Conservation (phyloP, 2,329 filamentous ascomycete genomes). For the Trichocomaceae sp. region DNA sequence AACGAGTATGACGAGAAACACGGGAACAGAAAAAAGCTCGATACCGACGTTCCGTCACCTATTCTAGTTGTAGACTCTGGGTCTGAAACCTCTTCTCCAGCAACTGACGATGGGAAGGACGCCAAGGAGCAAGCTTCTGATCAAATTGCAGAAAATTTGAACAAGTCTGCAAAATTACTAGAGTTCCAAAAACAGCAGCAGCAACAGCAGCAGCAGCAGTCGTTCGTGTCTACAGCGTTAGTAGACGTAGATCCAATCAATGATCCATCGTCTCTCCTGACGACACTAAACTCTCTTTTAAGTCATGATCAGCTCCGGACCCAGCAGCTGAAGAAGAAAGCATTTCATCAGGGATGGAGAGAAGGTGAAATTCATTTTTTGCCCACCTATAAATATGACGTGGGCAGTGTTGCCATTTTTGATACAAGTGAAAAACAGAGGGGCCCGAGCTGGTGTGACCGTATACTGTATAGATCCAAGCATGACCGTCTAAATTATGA, state of each 20-base stretch:
- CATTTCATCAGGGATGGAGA: constrained; percentile 85
- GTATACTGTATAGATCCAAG: constrained; percentile 77
- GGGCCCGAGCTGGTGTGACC: constrained; percentile 93
- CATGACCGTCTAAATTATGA: constrained; percentile 63
- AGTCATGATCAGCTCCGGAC: constrained; percentile 80
- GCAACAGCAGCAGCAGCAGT: background rate
- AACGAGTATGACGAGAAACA: constrained; percentile 64
- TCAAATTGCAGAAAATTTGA: constrained; percentile 4
- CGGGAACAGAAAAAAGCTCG: constrained; percentile 24
- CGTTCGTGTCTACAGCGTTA: constrained; percentile 14
- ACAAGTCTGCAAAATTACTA: background rate
- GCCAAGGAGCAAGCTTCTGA: constrained; percentile 6
- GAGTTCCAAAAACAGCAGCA: background rate
- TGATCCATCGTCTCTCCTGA: constrained; percentile 80
- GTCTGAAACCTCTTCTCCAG: constrained; percentile 3
- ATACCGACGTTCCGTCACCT: constrained; percentile 19
- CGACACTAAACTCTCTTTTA: constrained; percentile 77
- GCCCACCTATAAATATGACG: constrained; percentile 95
- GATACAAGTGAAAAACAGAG: constrained; percentile 93
- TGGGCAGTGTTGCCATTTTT: constrained; percentile 86
- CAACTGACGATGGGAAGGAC: constrained; percentile 12
- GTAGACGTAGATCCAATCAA: constrained; percentile 60
- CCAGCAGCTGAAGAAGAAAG: constrained; percentile 67
- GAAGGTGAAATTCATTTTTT: constrained; percentile 85
- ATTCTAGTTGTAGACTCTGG: constrained; percentile 8